Base-by-base conservation (phyloP, 805 yeast genomes). In the Peterozyma toletana region DNA sequence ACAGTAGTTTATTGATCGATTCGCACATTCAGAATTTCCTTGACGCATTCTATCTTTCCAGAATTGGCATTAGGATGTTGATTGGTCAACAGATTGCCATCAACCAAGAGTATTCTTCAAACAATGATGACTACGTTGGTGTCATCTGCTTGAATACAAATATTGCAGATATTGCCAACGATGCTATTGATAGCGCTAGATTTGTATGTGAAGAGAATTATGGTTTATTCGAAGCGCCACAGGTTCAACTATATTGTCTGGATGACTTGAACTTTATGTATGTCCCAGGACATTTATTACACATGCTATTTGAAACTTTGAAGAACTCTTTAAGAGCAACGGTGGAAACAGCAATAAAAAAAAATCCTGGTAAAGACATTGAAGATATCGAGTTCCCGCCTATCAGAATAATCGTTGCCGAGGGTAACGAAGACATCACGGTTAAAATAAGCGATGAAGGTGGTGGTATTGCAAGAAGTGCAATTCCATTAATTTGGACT, bases 31-130 rank as follows among this genome's bases (percentile, higher is more conserved):
- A 89, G 62, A 73, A 79, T 13, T 88, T 89, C 56, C 67, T 88
- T 49, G 96, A 89, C 64, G 63, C 93, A 30, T 88, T 88, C 58
- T 88, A 89, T 67, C 81, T 88, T 89, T 81, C 88, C 42, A 73
- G 96, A 46, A 89, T 89, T 49, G 96, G 96, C 2, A 89, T 89
- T 48, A 74, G 96, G 50, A 89, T 89, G 95, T 73, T 88, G 35
- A 86, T 88, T 55, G 96, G 96, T n/a, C 96, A 88, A 65, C 95
- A 88, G 55, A 83, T 88, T 50, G 91, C 96, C 1, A 71, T 88
- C 41, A 82, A 80, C 64, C 75, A 76, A 70, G 80, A 83, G 39
- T 84, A 83, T 15, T 70, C 75, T 21, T 62, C 71, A 15, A 39
- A 42, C 40, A 59, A 60, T 40, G 73, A 71, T 33, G 81, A 86